Evolutionary conservation across 345 rosid genomes (phyloP).

Genomic region (Salix dunnii): DNA sequence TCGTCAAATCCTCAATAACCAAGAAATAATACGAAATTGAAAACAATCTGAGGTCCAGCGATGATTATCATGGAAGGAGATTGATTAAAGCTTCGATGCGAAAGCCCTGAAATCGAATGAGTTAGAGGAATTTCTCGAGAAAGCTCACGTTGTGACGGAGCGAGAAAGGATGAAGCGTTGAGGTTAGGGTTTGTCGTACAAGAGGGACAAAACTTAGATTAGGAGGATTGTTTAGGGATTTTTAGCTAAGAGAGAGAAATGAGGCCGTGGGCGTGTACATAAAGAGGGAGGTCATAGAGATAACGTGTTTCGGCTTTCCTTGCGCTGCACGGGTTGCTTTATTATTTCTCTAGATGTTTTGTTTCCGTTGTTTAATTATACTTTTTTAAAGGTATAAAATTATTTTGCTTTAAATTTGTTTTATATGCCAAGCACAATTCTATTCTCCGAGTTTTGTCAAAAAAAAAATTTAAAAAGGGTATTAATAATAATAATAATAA

Average conservation of each 20-base stretch:
- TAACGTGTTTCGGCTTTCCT: neutral
- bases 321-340: slow-evolving; percentile 4
- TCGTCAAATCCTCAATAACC: neutral
- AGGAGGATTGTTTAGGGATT: neutral
- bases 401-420: too few species aligned
- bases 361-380: too few species aligned
- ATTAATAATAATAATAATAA: too few species aligned
- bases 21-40: neutral
- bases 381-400: too few species aligned
- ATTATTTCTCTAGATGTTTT: neutral
- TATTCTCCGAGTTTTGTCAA: neutral
- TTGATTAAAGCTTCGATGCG: neutral
- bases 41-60: neutral
- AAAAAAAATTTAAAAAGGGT: too few species aligned
- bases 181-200: slow-evolving; percentile 5
- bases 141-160: neutral
- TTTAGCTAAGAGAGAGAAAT: neutral
- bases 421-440: neutral
- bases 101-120: neutral
- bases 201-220: neutral
- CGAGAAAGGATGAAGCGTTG: neutral
- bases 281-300: neutral
- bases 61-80: neutral
- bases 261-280: neutral
- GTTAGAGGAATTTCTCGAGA: neutral